Base-by-base conservation (phyloP, 2,329 filamentous ascomycete species). In the Pseudogymnoascus sp. region DNA sequence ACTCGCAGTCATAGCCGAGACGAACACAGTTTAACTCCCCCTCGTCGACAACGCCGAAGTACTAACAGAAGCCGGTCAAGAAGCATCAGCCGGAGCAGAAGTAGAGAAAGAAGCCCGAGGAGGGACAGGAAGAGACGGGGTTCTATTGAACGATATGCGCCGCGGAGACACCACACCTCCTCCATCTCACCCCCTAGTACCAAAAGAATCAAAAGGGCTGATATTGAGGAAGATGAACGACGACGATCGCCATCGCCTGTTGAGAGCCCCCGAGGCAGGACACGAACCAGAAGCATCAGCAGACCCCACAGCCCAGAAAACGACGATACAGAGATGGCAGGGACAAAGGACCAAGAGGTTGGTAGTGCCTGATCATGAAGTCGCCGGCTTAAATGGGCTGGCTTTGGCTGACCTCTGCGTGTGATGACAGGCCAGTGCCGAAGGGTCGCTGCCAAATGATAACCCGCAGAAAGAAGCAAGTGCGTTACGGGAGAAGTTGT, bases 201-300 rank as follows among this genome's bases (percentile, higher is more conserved):
- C 71, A 71, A 72, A 70, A 78, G 74, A 75, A 72, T 77, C 73
- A 81, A 75, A 74, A 78, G 77, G 71, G 80, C 79, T 84, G 82
- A 85, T 83, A 74, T 73, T 79, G 78, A 73, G 70, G 75, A 76
- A 73, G 73, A 75, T 74, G 72, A 77, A 74, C 72, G 74, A 73
- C 69, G 65, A 62, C 62, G 62, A 63, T 66, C 65, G 9, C 59
- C 66, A 58, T 62, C 18, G 50, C 64, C 47, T 54, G 47, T 32
- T 54, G 9, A 54, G 28, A 54, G 47, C 47, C 47, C 25, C 20
- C 47, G 47, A 20, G 47, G 28, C 47, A 54, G 47, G 20, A 59
- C 57, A 32, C 28, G 57, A 37, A 37, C 34, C 20, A 59, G 38
- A 59, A 43, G 38, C 32, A 30, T 37, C 57, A 59, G 57, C 57